Evolutionary conservation across 129 eudicot genomes (phyloP).

Genomic region (Scalesia atractyloides): DNA sequence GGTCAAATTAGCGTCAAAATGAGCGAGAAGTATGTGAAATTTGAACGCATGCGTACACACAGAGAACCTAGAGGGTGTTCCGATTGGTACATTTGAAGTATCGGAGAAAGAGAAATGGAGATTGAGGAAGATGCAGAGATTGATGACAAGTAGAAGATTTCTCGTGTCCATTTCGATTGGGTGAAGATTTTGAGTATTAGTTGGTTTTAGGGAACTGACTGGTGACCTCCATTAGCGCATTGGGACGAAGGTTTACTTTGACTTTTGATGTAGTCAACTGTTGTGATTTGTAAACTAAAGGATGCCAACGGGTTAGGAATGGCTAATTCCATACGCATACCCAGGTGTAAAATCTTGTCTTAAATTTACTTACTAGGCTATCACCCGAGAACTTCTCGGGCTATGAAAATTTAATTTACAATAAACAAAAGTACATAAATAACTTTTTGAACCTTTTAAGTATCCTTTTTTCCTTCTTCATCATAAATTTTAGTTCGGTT

Average conservation of each 20-base stretch:
- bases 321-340: too few species aligned
- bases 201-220: background rate
- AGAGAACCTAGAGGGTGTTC: slow-evolving; percentile 80
- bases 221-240: slow-evolving; percentile 3
- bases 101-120: slow-evolving; percentile 15
- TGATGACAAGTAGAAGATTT: slow-evolving; percentile 3
- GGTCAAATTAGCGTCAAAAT: slow-evolving; percentile 4
- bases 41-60: slow-evolving; percentile 5
- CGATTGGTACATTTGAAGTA: slow-evolving; percentile 46
- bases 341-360: too few species aligned
- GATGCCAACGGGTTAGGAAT: too few species aligned
- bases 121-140: slow-evolving; percentile 10
- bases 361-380: too few species aligned
- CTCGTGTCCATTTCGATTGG: slow-evolving; percentile 21
- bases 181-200: slow-evolving; percentile 1
- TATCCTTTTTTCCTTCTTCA: too few species aligned
- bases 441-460: too few species aligned
- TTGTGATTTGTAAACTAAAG: too few species aligned
- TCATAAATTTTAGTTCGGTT: too few species aligned
- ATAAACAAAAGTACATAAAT: too few species aligned
- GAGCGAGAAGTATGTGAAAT: background rate
- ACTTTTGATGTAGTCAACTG: slow-evolving; percentile 24
- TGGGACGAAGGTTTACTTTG: background rate
- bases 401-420: too few species aligned
- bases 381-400: too few species aligned